Base-by-base conservation (phyloP, 73 alveolate species). In the Symbiodinium natans region DNA sequence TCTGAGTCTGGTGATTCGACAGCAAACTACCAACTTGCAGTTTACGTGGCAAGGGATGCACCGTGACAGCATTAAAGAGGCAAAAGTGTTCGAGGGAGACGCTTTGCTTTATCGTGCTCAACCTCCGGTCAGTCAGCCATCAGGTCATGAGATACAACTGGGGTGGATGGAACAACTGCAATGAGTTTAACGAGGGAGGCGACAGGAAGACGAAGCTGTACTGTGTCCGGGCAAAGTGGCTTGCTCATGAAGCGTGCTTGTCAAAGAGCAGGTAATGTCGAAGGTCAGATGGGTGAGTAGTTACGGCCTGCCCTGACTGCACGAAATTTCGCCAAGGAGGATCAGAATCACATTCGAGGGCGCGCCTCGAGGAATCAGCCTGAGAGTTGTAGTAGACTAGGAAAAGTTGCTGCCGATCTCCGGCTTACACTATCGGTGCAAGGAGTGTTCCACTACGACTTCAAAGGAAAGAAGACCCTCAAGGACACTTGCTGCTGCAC, bases 151-250 rank as follows among this genome's bases (percentile, higher is more conserved):
- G 34, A 33, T 59, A 87, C 42, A 52, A 2, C 19, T 87, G 94
- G 94, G 40, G 41, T 10, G 94, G 94, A 46, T 87, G 94, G 94
- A 25, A 29, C 63, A 43, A 36, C 11, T 87, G 94, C 68, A 73
- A 36, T 23, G 84, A 87, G 84, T 36, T 36, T n/a, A 31, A 54
- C 41, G 3, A 8, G 27, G 84, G 68, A 15, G 94, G 84, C 38
- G 94, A 87, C 94, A 54, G 56, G 94, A 87, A 87, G 63, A 87
- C 94, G n/a, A 87, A 87, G 84, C 38, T 54, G 21, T 87, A 87
- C 63, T 87, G 94, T 36, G 94, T 41, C 83, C 17, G 15, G 71
- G 94, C 94, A 8, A 87, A 87, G 77, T 11, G 40, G 13, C 77
- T 17, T 27, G 7, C 38, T 52, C 29, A 4, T 4, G 29, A 52